Evolutionary conservation across 1,284 basidiomycete species (phyloP), one percentile per base, ranked within the genome.

Genomic region (Hypsizygus ulmarius): DNA sequence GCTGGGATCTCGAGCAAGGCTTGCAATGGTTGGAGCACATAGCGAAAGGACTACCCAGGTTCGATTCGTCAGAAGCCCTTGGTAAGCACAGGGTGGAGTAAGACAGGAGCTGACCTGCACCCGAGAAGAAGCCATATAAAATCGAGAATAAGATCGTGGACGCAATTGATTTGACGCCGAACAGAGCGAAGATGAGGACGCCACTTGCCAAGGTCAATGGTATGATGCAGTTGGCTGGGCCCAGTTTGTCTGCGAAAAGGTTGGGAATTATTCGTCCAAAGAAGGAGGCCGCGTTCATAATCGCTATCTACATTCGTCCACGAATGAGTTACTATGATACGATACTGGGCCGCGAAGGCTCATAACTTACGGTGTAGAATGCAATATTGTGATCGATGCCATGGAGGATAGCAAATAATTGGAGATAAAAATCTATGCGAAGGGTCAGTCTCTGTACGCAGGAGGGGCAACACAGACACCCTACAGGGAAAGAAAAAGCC

Each of bases 91-190:
- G 30, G n/a, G 37, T 25, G 35, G 9, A 28, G 16, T 19, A 38
- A 36, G 28, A 7, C 39, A 11, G n/a, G 29, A 39, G 59, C 68
- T 51, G 45, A 71, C 70, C 63, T 32, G 62, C 64, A 1, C 70
- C 73, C 3, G 67, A 69, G 46, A 69, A 69, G n/a, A 72, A 49
- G 0, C 72, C 72, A 43, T 67, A 74, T 16, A 73, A 43, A 11
- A 66, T 42, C 10, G 69, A 64, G 15, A 75, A 65, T 9, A 56
- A 43, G 1, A 68, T 51, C 7, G 69, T 55, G 6, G 64, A 64
- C 5, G 54, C 63, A 0, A 56, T 50, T 10, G 57, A 63, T 11
- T 51, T 51, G 1, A 68, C 52, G 39, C 64, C 68, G 15, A 67
- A 58, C 56, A 70, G 60, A 5, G 59, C 54, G 12, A 73, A 63